Percentiles rank a stretch among this genome's conserved stretches.
These are phyloP conservation scores for Syzygium jambos DNA, from an alignment of 345 rosid species.

Conservation along the genomic window DNA sequence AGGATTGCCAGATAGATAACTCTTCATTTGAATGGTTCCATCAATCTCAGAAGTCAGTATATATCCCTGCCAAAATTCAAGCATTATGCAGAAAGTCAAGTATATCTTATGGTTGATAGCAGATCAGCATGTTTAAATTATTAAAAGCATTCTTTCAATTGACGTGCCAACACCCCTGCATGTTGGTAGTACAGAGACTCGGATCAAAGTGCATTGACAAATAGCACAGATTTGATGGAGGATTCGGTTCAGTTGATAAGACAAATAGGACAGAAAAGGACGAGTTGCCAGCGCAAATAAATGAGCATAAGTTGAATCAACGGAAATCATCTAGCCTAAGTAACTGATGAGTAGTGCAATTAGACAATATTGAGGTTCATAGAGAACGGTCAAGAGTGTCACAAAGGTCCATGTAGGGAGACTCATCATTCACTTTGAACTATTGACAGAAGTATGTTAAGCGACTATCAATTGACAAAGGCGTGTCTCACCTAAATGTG, in stretches of 20 bases:
- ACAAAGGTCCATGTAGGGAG: background rate
- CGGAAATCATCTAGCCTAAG: background rate
- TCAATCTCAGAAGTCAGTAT: constrained; percentile 97
- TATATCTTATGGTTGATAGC: background rate
- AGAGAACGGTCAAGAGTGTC: background rate
- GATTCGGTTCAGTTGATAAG: background rate
- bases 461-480: background rate
- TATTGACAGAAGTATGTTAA: background rate
- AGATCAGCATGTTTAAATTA: background rate
- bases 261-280: background rate
- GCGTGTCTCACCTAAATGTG: background rate
- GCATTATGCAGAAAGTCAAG: background rate
- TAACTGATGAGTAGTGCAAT: background rate
- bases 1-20: constrained; percentile 92
- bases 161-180: background rate
- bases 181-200: background rate
- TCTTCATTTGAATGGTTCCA: constrained; percentile 99
- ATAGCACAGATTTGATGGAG: background rate
- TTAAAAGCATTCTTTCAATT: background rate
- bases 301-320: background rate
- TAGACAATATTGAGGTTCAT: background rate
- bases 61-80: constrained; percentile 57
- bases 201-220: background rate
- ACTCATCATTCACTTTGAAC: background rate
- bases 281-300: background rate